A percentile compares a stretch with the other conserved stretches of the same genome.
phyloP scores from a whole-genome alignment of 176 grass and related monocot genomes.

The Pontederia crassipes region DNA sequence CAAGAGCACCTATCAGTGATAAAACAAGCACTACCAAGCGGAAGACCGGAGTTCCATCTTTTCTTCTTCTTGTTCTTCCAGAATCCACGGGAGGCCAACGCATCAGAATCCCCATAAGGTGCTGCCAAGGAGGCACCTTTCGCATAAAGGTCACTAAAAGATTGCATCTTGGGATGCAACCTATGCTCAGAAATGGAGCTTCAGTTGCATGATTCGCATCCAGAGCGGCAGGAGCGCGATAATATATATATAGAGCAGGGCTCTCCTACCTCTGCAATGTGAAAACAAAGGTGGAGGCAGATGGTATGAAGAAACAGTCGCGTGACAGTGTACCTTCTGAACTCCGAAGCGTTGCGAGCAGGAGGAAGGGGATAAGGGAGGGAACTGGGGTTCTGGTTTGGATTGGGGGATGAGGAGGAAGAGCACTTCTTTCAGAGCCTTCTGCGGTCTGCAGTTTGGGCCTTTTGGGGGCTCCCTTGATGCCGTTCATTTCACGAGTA shows the following conservation, averaged over 20 bases:
- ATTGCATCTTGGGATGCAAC: slow-evolving; percentile 11
- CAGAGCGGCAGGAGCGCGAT: neutral
- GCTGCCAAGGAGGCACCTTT: slow-evolving; percentile 1
- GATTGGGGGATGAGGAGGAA: too few relatives aligned
- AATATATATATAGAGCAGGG: neutral
- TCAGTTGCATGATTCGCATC: neutral
- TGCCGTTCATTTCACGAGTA: too few relatives aligned
- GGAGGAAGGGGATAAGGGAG: too few relatives aligned
- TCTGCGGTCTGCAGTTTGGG: too few relatives aligned
- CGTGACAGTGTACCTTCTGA: too few relatives aligned
- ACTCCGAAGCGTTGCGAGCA: too few relatives aligned
- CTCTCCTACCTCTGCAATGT: neutral
- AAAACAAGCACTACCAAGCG: neutral
- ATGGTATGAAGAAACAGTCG: too few relatives aligned
- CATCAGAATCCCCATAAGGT: slow-evolving; percentile 7
- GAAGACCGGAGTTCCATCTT: neutral
- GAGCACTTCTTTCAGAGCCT: too few relatives aligned
- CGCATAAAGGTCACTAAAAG: neutral
- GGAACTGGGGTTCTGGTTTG: too few relatives aligned
- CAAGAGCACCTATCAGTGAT: neutral
- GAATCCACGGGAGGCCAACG: neutral
- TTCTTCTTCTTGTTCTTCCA: slow-evolving; percentile 18
- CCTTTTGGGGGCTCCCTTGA: too few relatives aligned
- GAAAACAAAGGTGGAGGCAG: too few relatives aligned
- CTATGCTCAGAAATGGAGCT: neutral